Base-by-base conservation (phyloP, 345 rosid genomes). In the Hirschfeldia incana region DNA sequence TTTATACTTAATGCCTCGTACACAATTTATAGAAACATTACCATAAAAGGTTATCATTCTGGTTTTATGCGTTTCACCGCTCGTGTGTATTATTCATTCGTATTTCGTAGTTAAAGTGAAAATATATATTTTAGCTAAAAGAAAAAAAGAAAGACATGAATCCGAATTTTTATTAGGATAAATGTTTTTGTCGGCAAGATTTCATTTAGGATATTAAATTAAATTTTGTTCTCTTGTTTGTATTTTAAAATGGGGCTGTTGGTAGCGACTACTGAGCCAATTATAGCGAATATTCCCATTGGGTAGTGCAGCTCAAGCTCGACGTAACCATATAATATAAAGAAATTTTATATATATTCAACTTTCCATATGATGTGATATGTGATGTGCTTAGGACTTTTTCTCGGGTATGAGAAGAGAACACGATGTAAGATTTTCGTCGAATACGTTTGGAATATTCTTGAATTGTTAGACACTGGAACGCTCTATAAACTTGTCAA, bases 251-350 rank as follows among this genome's bases (percentile, higher is more conserved):
- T 67, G 49, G 58, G 69, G 78, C 59, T 73, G 78, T 51, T 68
- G 82, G 78, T 73, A 79, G 65, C 70, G 78, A 78, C 73, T 72
- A 66, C 73, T 17, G 64, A 69, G 49, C 60, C 65, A 68, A 63
- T 36, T 61, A 69, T 9, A 46, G 26, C 33, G 83, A 80, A 80
- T 80, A 80, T 80, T 80, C 79, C 67, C 75, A 64, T 80, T 63
- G 78, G 65, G 66, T 79, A 68, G 65, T 79, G 74, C 82, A 68
- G 36, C 66, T 79, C 74, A 69, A 59, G 73, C 42, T 73, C 82
- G 73, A 72, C 77, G 77, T 66, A 17, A 42, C 37, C 37, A 73
- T 67, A 58, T 42, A 33, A 44, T 29, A 69, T 39, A 30, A 8
- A 9, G 8, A 8, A 6, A 26, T 5, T 34, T 34, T 27, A 36